Conservation (phyloP, 2,329 filamentous ascomycete genomes). For the Trichoderma guizhouense region DNA sequence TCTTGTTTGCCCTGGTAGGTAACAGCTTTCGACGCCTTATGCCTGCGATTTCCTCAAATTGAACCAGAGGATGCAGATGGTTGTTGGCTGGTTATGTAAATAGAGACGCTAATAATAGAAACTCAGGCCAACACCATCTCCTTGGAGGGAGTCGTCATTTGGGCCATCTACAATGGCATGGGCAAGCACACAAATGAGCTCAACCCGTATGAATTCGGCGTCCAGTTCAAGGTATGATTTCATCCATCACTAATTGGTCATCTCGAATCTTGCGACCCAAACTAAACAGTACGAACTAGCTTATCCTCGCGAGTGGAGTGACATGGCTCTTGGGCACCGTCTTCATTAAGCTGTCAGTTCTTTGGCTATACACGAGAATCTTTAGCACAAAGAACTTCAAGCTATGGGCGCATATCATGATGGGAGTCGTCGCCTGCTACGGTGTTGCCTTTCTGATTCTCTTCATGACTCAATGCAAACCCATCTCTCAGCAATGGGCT, state of each 20-base stretch:
- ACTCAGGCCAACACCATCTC: background rate
- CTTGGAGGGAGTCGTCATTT: background rate
- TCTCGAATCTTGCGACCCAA: background rate
- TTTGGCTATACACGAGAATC: background rate
- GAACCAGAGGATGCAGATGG: background rate
- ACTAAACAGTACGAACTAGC: background rate
- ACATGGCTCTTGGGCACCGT: background rate
- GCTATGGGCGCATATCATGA: background rate
- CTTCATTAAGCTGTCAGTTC: background rate
- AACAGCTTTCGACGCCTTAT: background rate
- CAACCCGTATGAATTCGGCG: background rate
- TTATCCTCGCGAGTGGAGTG: background rate
- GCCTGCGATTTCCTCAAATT: background rate
- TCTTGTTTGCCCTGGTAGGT: constrained; percentile 25
- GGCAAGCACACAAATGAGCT: background rate
- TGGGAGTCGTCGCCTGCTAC: background rate
- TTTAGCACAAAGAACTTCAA: background rate
- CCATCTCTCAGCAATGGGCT: background rate
- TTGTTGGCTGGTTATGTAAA: background rate
- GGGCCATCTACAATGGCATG: background rate
- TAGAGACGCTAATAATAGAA: background rate
- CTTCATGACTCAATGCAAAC: background rate
- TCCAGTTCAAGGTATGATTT: background rate
- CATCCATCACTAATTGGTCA: background rate
- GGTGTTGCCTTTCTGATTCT: background rate